These are phyloP conservation scores for Cryoendolithus antarcticus DNA, from an alignment of 2,329 filamentous ascomycete genomes.

Conservation along the genomic window DNA sequence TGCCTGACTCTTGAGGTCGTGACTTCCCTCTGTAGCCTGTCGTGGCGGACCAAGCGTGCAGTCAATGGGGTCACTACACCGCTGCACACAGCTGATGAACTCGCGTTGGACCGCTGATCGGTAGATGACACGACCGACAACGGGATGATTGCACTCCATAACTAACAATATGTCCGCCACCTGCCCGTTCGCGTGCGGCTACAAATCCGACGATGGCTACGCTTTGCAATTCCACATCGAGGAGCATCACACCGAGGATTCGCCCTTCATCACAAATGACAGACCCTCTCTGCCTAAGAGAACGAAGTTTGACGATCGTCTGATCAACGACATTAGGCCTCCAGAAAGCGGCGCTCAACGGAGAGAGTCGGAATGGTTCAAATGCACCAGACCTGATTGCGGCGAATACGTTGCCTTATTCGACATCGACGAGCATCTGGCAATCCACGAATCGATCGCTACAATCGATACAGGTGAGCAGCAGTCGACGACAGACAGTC, in stretches of 20 bases:
- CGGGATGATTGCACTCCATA: background rate
- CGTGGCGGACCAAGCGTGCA: no score
- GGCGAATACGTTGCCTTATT: slow-evolving; percentile 29
- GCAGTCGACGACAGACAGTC: background rate
- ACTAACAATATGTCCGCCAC: background rate
- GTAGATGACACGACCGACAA: no score
- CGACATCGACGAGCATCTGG: slow-evolving; percentile 35
- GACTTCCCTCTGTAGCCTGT: no score
- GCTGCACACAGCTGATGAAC: no score
- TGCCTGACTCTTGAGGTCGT: no score
- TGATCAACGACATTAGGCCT: no score
- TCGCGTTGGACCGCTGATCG: no score
- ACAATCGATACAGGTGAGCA: slow-evolving; percentile 6
- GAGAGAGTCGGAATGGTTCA: slow-evolving; percentile 9
- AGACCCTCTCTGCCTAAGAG: background rate
- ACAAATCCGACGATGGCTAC: slow-evolving; percentile 13
- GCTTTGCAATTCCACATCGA: slow-evolving; percentile 22
- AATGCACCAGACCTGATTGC: slow-evolving; percentile 32
- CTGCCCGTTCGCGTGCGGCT: slow-evolving; percentile 11
- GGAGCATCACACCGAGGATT: slow-evolving; percentile 19
- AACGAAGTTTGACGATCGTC: background rate
- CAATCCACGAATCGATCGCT: slow-evolving; percentile 25
- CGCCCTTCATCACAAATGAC: slow-evolving; percentile 11
- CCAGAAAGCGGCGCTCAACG: no score
- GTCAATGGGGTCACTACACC: no score